Evolutionary conservation across 2,329 filamentous ascomycete genomes (phyloP).

Genomic region (Alternaria infectoria): DNA sequence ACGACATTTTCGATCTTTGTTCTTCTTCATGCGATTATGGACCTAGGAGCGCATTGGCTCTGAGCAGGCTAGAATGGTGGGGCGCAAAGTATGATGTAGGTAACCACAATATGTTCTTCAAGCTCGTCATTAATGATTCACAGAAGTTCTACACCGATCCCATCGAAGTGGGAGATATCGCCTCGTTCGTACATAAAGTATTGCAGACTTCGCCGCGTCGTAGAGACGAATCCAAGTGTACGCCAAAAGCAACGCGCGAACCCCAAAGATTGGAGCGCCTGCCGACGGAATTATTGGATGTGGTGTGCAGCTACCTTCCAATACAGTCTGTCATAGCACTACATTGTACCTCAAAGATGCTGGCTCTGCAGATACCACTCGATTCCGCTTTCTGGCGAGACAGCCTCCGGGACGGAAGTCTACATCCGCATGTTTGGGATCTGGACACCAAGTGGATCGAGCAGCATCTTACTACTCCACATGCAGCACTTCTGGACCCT

Average conservation of each 20-base stretch:
- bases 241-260: not conserved
- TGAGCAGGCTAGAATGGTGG: conserved; percentile 34
- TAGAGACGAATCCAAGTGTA: not conserved
- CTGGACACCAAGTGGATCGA: conserved; percentile 21
- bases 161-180: conserved; percentile 11
- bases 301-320: conserved; percentile 22
- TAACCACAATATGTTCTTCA: not conserved
- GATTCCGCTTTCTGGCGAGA: conserved; percentile 36
- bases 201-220: conserved; percentile 13
- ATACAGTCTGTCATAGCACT: conserved; percentile 20
- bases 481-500: not conserved
- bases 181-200: conserved; percentile 13
- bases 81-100: conserved; percentile 30
- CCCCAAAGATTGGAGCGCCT: conserved; percentile 20
- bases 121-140: not conserved
- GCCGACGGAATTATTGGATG: conserved; percentile 26
- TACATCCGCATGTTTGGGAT: conserved; percentile 36
- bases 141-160: conserved; percentile 37
- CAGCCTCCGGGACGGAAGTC: conserved; percentile 23
- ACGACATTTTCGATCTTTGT: conserved; percentile 29
- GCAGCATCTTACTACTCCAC: not conserved
- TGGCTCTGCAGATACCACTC: conserved; percentile 26
- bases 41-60: conserved; percentile 24
- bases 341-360: conserved; percentile 23
- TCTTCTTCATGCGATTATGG: conserved; percentile 14